These are phyloP conservation scores for Ballota nigra DNA, from an alignment of 257 asterid species.

Conservation along the genomic window DNA sequence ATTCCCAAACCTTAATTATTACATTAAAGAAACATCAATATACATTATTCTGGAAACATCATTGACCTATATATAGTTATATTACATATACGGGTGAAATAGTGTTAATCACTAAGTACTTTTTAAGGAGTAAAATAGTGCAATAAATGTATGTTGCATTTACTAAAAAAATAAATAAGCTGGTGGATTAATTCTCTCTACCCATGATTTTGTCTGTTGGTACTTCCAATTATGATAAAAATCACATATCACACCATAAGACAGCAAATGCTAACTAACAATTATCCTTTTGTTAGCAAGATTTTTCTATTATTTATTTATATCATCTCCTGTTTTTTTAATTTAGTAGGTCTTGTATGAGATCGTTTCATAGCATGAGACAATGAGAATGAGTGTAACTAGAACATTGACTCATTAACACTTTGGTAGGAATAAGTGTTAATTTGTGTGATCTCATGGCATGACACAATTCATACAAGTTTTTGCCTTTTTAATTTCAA, in stretches of 20 bases:
- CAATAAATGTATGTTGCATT: not conserved
- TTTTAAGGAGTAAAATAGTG: not conserved
- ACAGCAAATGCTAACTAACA: not conserved
- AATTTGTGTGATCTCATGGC: too few species aligned
- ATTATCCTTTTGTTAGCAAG: not conserved
- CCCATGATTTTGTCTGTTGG: slow-evolving; percentile 25
- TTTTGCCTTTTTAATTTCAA: too few species aligned
- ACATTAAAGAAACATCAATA: not conserved
- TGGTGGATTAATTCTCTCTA: not conserved
- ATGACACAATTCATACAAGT: too few species aligned
- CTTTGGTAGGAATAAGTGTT: too few species aligned
- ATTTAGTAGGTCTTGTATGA: too few species aligned
- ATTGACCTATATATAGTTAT: not conserved
- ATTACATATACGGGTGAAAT: not conserved
- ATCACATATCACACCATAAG: not conserved
- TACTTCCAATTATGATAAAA: not conserved
- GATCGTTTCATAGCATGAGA: too few species aligned
- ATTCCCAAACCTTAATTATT: not conserved
- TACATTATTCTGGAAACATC: not conserved
- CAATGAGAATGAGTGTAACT: too few species aligned
- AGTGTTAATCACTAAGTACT: not conserved
- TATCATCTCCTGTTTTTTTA: not conserved
- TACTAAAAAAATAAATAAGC: not conserved
- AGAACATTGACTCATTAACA: too few species aligned
- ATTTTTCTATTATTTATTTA: not conserved